phyloP scores from a whole-genome alignment of 352 stramenopile genomes.

The Phytophthora multivora region DNA sequence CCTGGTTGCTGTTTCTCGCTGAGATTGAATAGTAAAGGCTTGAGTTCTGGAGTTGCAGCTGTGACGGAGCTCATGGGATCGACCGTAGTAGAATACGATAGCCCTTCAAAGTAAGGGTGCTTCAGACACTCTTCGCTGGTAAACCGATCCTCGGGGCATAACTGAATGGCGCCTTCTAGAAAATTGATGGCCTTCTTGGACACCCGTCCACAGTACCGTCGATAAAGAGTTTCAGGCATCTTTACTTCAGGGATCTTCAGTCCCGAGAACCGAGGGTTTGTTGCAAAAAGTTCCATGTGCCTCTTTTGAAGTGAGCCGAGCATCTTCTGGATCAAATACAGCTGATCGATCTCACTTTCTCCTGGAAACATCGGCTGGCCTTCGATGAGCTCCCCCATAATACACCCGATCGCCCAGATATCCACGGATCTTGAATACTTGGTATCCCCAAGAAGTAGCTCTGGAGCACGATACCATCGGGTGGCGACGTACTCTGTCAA shows the following conservation, averaged over 20 bases:
- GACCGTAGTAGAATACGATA: slow-evolving; percentile 31
- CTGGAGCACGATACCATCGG: slow-evolving; percentile 98
- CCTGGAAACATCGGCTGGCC: slow-evolving; percentile 98
- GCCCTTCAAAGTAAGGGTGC: slow-evolving; percentile 90
- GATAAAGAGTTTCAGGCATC: slow-evolving; percentile 90
- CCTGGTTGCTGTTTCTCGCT: slow-evolving; percentile 32
- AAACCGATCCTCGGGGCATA: slow-evolving; percentile 79
- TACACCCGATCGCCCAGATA: slow-evolving; percentile 97
- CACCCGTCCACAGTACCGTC: slow-evolving; percentile 89
- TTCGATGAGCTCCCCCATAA: slow-evolving; percentile 97
- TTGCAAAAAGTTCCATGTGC: slow-evolving; percentile 92
- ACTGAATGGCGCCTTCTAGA: slow-evolving; percentile 74
- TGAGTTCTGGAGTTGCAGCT: slow-evolving; percentile 29
- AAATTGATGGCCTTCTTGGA: slow-evolving; percentile 87
- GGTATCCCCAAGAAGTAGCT: slow-evolving; percentile 98
- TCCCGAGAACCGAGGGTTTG: slow-evolving; percentile 91
- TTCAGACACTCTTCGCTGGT: slow-evolving; percentile 78
- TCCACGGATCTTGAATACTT: slow-evolving; percentile 98
- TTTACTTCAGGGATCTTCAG: slow-evolving; percentile 94
- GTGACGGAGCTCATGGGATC: slow-evolving; percentile 11
- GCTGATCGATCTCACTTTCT: slow-evolving; percentile 98
- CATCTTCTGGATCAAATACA: slow-evolving; percentile 99
- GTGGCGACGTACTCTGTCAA: slow-evolving; percentile 99
- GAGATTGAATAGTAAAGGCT: slow-evolving; percentile 34
- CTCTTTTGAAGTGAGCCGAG: slow-evolving; percentile 95